These are phyloP conservation scores for Plicaturopsis crispa DNA, from an alignment of 768 basidiomycete species.

Conservation along the genomic window DNA sequence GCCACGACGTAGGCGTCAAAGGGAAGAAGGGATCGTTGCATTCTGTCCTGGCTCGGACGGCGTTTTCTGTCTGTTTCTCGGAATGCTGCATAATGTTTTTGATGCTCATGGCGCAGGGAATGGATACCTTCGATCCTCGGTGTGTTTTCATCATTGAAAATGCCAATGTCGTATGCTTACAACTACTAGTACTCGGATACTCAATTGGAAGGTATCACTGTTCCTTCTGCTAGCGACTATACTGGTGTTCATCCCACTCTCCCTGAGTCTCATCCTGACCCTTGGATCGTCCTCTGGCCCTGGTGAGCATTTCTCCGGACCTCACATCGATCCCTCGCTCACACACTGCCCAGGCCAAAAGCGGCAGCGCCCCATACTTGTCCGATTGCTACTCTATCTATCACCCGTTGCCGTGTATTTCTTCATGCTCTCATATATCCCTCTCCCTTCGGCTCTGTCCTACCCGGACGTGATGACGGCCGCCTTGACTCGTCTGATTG, in stretches of 20 bases:
- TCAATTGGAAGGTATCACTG: conserved; percentile 67
- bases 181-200: conserved; percentile 26
- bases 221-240: conserved; percentile 51
- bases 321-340: conserved; percentile 1
- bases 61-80: conserved; percentile 67
- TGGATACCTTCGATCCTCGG: conserved; percentile 45
- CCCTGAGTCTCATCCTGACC: conserved; percentile 50
- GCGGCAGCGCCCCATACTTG: conserved; percentile 21
- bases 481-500: conserved; percentile 55
- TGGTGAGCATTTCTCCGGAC: conserved; percentile 1
- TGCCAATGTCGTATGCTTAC: conserved; percentile 3
- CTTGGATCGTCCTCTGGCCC: conserved; percentile 18
- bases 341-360: conserved; percentile 10
- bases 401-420: conserved; percentile 49
- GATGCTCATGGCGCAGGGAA: conserved; percentile 65
- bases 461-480: conserved; percentile 26
- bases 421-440: conserved; percentile 56
- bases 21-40: conserved; percentile 30
- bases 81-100: conserved; percentile 70
- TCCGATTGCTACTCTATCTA: conserved; percentile 32
- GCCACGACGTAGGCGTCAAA: conserved; percentile 5
- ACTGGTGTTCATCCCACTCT: conserved; percentile 61
- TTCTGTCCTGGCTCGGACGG: conserved; percentile 43
- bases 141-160: conserved; percentile 25
- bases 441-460: conserved; percentile 48